These are phyloP conservation scores for Gynochthodes officinalis DNA, from an alignment of 257 asterid genomes.

Conservation along the genomic window DNA sequence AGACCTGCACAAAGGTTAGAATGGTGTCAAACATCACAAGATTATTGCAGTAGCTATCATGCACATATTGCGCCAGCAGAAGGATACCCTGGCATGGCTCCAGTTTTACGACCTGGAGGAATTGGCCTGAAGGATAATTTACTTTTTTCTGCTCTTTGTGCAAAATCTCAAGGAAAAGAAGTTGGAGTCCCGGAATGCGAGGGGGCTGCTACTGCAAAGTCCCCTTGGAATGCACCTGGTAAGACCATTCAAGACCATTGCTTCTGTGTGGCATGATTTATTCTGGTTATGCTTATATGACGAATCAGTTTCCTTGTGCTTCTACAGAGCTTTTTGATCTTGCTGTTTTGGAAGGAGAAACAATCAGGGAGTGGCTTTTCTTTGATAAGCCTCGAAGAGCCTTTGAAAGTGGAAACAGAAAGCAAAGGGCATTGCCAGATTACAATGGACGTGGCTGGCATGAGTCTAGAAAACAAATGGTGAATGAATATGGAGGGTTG, in stretches of 20 bases:
- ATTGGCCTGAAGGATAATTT: constrained; percentile 88
- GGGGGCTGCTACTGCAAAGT: constrained; percentile 98
- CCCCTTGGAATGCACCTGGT: constrained; percentile 99
- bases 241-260: constrained; percentile 5
- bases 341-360: constrained; percentile 69
- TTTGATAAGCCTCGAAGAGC: constrained; percentile 98
- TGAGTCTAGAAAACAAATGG: constrained; percentile 89
- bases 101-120: constrained; percentile 88
- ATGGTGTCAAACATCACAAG: constrained; percentile 42
- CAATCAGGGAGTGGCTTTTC: constrained; percentile 93
- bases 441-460: constrained; percentile 98
- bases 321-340: constrained; percentile 84
- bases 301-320: constrained; percentile 3
- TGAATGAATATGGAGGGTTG: constrained; percentile 81
- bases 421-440: constrained; percentile 95
- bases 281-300: background rate
- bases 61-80: constrained; percentile 64
- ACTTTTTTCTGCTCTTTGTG: constrained; percentile 85
- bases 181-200: constrained; percentile 95
- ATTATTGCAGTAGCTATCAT: constrained; percentile 41
- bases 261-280: background rate
- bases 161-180: constrained; percentile 76
- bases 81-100: constrained; percentile 74
- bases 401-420: constrained; percentile 94
- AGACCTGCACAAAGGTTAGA: constrained; percentile 40